Base-by-base conservation (phyloP, 306 rosid genomes). In the Begonia fuchsioides region DNA sequence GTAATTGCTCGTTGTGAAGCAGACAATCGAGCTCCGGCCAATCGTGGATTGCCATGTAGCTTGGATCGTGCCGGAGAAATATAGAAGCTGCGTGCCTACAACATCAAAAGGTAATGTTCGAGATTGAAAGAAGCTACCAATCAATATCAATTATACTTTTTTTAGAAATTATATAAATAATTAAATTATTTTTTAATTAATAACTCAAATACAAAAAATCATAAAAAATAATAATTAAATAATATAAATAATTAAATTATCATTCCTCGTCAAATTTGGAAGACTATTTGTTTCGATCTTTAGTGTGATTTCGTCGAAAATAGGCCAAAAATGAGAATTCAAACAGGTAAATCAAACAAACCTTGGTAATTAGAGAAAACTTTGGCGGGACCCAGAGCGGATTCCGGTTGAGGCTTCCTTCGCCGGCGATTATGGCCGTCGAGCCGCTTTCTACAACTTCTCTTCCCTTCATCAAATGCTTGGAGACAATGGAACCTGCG, bases 371-470 rank as follows among this genome's bases (percentile, higher is more conserved):
- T 72, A 38, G 96, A 63, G 68, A 82, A 61, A 46, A 77, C 75
- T 49, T 58, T 61, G 46, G 73, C 72, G 11, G 74, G 15, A 12
- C 80, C 72, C 0, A 73, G 64, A 45, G 75, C 51, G 32, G 83
- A 61, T 48, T 82, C 93, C 20, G 87, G 75, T 54, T 77, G 99
- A n/a, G 96, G 88, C 79, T 92, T 92, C 53, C 99, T 74, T 58
- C 96, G 71, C 68, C 99, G 68, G 62, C 99, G 66, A 67, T 92
- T 92, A 78, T 92, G 96, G n/a, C 99, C 99, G 50, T 86, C 99
- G 16, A 92, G 74, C 6, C 99, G 93, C 54, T 92, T 92, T 56
- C 99, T 75, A 67, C 99, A 92, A 75, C 99, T 92, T 72, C 93
- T 79, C 70, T 92, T 92, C 43, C 93, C 99, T 68, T 82, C 94